Percentiles rank a stretch among this genome's conserved stretches.
Conservation (phyloP, 176 grass and related monocot species). For the Carex littledalei region DNA sequence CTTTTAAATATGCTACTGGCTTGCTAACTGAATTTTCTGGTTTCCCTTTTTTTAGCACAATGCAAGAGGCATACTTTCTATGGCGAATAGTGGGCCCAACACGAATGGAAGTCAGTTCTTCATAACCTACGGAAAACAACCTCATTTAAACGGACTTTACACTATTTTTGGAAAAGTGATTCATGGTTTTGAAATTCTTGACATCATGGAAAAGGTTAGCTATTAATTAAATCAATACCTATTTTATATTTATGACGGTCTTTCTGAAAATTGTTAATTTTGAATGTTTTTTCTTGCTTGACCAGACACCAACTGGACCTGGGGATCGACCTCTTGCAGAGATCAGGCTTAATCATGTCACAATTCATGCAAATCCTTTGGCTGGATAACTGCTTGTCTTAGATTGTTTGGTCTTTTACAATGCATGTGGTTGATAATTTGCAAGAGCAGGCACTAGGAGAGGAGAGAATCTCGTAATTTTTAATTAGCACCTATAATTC, state of each 20-base stretch:
- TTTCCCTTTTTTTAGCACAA: conserved; percentile 48
- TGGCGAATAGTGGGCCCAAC: conserved; percentile 91
- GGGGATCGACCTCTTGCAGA: conserved; percentile 90
- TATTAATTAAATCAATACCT: neutral
- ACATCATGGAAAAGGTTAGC: conserved; percentile 89
- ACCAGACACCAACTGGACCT: conserved; percentile 56
- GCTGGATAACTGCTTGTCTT: conserved; percentile 28
- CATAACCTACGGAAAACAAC: conserved; percentile 86
- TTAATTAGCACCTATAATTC: neutral
- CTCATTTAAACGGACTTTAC: conserved; percentile 91
- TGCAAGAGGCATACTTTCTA: conserved; percentile 65
- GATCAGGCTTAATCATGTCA: conserved; percentile 87
- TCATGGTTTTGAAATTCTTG: conserved; percentile 92
- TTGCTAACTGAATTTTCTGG: neutral
- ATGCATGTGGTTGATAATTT: neutral
- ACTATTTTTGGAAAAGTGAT: conserved; percentile 99
- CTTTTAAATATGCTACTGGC: neutral
- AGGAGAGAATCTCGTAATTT: neutral
- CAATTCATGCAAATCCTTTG: conserved; percentile 85
- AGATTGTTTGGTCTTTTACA: neutral
- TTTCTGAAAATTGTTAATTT: neutral
- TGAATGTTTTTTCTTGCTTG: neutral
- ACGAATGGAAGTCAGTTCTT: conserved; percentile 99
- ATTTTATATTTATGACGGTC: neutral
- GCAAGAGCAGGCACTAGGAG: neutral